These are phyloP conservation scores for Fusarium virguliforme DNA, from an alignment of 2,329 filamentous ascomycete species.

Conservation along the genomic window DNA sequence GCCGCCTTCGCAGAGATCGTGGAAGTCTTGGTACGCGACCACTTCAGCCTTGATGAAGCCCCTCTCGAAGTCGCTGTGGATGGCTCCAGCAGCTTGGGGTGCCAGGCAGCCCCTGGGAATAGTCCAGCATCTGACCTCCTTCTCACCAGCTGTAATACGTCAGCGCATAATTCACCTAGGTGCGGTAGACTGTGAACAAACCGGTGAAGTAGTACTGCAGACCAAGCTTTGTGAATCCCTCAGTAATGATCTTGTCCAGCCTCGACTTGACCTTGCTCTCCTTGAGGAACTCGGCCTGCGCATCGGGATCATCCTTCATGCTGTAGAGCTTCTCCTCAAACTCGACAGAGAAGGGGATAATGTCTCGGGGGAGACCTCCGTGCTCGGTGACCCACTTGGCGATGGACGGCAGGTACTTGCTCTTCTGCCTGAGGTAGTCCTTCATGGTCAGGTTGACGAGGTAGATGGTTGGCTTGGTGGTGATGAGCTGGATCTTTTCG, in stretches of 20 bases:
- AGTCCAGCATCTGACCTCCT: conserved; percentile 64
- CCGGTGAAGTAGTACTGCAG: conserved; percentile 64
- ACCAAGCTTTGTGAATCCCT: conserved; percentile 62
- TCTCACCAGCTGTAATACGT: conserved; percentile 58
- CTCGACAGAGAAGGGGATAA: conserved; percentile 63
- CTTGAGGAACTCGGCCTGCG: conserved; percentile 56
- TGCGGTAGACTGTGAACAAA: conserved; percentile 30
- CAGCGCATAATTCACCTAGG: conserved; percentile 1
- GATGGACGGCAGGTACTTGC: conserved; percentile 63
- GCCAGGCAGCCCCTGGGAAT: conserved; percentile 58
- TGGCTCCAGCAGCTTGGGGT: conserved; percentile 61
- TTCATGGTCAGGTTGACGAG: conserved; percentile 65
- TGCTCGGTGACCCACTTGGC: conserved; percentile 64
- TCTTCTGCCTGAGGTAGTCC: conserved; percentile 64
- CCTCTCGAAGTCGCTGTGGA: conserved; percentile 62
- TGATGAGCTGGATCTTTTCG: conserved; percentile 63
- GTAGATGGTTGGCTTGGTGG: conserved; percentile 63
- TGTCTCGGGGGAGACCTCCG: conserved; percentile 59
- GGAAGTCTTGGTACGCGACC: conserved; percentile 63
- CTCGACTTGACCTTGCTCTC: conserved; percentile 61
- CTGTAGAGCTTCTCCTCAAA: conserved; percentile 63
- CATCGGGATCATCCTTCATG: conserved; percentile 57
- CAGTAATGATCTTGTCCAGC: conserved; percentile 62
- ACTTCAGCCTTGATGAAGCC: conserved; percentile 65
- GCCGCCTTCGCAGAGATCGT: conserved; percentile 60